A percentile compares a stretch with the other conserved stretches of the same genome.
phyloP scores from a whole-genome alignment of 441 rosid species.

The Codiaeum variegatum region DNA sequence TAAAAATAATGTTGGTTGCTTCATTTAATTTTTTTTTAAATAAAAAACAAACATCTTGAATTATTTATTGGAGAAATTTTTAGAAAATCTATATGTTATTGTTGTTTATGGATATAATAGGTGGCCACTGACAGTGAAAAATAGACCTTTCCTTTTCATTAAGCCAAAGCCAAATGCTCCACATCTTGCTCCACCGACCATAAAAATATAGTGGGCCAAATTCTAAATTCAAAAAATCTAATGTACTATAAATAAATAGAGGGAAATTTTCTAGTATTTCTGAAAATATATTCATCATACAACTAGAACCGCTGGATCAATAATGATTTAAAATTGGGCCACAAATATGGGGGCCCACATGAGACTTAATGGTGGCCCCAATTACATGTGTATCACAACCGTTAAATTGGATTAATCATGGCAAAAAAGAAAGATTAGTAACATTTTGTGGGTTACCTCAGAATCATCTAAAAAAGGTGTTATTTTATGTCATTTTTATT shows the following conservation, averaged over 20 bases:
- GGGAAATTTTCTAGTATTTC: not conserved
- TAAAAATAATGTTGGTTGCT: too few relatives aligned
- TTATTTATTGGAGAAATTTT: too few relatives aligned
- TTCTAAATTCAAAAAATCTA: not conserved
- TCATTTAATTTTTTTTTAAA: too few relatives aligned
- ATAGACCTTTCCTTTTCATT: not conserved
- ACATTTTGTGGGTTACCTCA: not conserved
- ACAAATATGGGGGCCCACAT: not conserved
- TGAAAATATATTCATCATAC: not conserved
- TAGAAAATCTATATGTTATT: not conserved
- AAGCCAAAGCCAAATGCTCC: not conserved
- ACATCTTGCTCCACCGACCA: not conserved
- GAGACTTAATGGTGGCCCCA: slow-evolving; percentile 4
- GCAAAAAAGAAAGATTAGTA: not conserved
- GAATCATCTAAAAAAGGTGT: slow-evolving; percentile 2
- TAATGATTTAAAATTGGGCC: slow-evolving; percentile 19
- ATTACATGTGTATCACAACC: slow-evolving; percentile 9
- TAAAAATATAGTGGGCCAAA: not conserved
- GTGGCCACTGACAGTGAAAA: not conserved
- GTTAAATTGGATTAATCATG: not conserved
- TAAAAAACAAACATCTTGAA: too few relatives aligned
- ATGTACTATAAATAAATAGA: not conserved
- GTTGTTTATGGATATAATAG: not conserved
- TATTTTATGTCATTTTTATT: not conserved
- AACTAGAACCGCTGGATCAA: not conserved